These are phyloP conservation scores for maize (Zea mays) DNA, from an alignment of 176 grass and related monocot genomes.

Conservation along the genomic window DNA sequence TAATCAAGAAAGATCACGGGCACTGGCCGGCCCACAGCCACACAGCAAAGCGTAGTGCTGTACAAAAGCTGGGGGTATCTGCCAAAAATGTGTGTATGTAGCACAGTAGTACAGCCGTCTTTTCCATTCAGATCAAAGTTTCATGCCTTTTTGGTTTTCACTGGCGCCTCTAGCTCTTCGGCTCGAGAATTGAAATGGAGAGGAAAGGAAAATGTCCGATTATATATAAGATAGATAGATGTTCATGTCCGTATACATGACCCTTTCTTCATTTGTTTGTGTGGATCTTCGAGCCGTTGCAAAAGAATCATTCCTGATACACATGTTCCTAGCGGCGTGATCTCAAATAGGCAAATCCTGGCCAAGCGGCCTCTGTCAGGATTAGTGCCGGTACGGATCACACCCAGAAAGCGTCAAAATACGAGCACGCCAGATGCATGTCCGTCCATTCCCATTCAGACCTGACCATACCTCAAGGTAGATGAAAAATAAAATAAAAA, in stretches of 20 bases:
- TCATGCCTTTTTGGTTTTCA: neutral
- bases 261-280: neutral
- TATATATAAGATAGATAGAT: neutral
- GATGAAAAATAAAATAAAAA: conserved; percentile 6
- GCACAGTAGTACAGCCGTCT: neutral
- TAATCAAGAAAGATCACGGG: conserved; percentile 32
- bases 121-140: neutral
- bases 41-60: neutral
- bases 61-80: neutral
- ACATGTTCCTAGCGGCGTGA: neutral
- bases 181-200: neutral
- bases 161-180: neutral
- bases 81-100: neutral
- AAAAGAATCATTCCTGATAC: neutral
- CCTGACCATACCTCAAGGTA: conserved; percentile 40
- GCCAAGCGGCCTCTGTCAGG: conserved; percentile 4
- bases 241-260: no score
- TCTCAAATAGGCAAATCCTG: conserved; percentile 25
- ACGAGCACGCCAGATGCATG: conserved; percentile 11
- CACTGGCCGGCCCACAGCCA: neutral
- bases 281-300: neutral
- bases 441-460: conserved; percentile 17
- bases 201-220: no score
- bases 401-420: neutral
- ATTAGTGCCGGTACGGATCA: neutral